Percentiles rank a stretch among this genome's conserved stretches.
These are phyloP conservation scores for Hanseniaspora mollemarum DNA, from an alignment of 805 yeast species.

Conservation along the genomic window DNA sequence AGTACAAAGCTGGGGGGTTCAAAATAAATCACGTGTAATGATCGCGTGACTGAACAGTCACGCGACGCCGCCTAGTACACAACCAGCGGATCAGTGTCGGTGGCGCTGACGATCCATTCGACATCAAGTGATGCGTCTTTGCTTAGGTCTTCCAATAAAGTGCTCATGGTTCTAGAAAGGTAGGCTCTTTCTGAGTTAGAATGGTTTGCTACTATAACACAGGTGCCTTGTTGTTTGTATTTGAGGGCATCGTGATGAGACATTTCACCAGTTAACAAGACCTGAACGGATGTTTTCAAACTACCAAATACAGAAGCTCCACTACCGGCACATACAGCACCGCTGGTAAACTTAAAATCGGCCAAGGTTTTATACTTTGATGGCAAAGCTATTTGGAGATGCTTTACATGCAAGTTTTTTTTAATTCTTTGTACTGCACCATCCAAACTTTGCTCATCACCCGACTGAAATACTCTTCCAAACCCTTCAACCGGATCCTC, in stretches of 20 bases:
- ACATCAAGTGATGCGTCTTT: neutral
- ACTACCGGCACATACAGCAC: constrained; percentile 93
- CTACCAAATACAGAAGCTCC: constrained; percentile 66
- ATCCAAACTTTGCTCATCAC: constrained; percentile 31
- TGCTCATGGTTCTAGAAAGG: constrained; percentile 38
- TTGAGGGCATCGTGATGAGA: constrained; percentile 84
- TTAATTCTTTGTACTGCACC: constrained; percentile 45
- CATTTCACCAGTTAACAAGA: constrained; percentile 81
- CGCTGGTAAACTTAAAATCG: constrained; percentile 33
- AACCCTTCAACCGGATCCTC: constrained; percentile 42
- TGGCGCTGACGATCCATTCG: constrained; percentile 17
- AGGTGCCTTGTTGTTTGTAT: constrained; percentile 56
- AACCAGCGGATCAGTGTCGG: constrained; percentile 22
- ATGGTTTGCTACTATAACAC: constrained; percentile 74
- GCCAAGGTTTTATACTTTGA: constrained; percentile 19
- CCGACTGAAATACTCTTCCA: constrained; percentile 58
- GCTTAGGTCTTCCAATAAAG: constrained; percentile 26
- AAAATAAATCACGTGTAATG: too few species aligned
- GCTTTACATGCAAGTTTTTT: constrained; percentile 36
- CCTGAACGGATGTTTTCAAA: constrained; percentile 54
- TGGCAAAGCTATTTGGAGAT: constrained; percentile 52
- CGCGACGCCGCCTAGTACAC: too few species aligned
- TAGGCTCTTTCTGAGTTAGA: constrained; percentile 89
- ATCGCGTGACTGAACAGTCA: too few species aligned
- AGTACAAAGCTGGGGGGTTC: too few species aligned